phyloP scores from a whole-genome alignment of 805 yeast genomes.

The Suhomyces kilbournensis region DNA sequence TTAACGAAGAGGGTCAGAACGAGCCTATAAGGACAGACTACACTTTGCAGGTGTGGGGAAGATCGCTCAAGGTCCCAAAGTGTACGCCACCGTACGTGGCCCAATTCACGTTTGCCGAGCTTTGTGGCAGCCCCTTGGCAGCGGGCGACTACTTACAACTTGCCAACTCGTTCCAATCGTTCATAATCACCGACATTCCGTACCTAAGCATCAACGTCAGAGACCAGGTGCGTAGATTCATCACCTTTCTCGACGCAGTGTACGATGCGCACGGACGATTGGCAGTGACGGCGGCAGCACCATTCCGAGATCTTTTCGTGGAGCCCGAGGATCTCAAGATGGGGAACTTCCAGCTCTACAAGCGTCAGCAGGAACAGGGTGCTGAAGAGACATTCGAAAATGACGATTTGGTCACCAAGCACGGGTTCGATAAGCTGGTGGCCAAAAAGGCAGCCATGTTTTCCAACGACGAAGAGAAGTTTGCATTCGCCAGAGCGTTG shows the following conservation, averaged over 20 bases:
- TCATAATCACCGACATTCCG: slow-evolving; percentile 93
- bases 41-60: slow-evolving; percentile 76
- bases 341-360: slow-evolving; percentile 44
- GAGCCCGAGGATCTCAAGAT: slow-evolving; percentile 65
- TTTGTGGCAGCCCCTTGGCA: slow-evolving; percentile 84
- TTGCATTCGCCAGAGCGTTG: slow-evolving; percentile 94
- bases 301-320: slow-evolving; percentile 80
- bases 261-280: slow-evolving; percentile 86
- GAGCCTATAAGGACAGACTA: slow-evolving; percentile 15
- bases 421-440: slow-evolving; percentile 71
- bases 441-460: slow-evolving; percentile 75
- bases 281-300: slow-evolving; percentile 86
- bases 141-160: slow-evolving; percentile 92
- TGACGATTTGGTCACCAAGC: slow-evolving; percentile 66
- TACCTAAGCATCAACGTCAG: slow-evolving; percentile 71
- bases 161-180: slow-evolving; percentile 70
- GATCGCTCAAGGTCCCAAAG: slow-evolving; percentile 70
- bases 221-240: slow-evolving; percentile 85
- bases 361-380: slow-evolving; percentile 34
- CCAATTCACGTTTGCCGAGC: slow-evolving; percentile 79
- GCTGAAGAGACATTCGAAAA: slow-evolving; percentile 43
- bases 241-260: slow-evolving; percentile 92
- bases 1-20: slow-evolving; percentile 50
- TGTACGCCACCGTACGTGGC: slow-evolving; percentile 81
- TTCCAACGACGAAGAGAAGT: slow-evolving; percentile 89